phyloP scores from a whole-genome alignment of 2,329 filamentous ascomycete species.

The Exserohilum turcica region DNA sequence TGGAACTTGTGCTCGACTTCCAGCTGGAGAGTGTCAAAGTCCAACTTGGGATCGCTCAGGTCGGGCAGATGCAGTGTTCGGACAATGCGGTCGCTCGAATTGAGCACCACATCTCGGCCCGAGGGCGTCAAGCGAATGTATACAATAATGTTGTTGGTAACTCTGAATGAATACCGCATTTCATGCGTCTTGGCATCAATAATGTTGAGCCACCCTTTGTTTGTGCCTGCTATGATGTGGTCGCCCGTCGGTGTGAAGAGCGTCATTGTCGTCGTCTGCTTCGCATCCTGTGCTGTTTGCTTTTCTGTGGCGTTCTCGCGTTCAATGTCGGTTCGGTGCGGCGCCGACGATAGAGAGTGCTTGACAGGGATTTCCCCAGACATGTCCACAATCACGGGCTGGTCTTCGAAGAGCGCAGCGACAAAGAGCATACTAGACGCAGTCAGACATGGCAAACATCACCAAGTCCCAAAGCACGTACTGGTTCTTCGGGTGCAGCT shows the following conservation, averaged over 20 bases:
- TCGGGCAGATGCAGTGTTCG: slow-evolving; percentile 90
- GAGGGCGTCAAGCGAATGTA: slow-evolving; percentile 83
- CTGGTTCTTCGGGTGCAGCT: slow-evolving; percentile 91
- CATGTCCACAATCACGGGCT: slow-evolving; percentile 85
- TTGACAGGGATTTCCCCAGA: slow-evolving; percentile 72
- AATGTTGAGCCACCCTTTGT: slow-evolving; percentile 94
- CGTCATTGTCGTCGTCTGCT: slow-evolving; percentile 91
- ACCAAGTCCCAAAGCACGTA: slow-evolving; percentile 51
- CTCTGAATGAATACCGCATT: slow-evolving; percentile 86
- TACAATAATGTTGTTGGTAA: slow-evolving; percentile 86
- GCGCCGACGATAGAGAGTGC: slow-evolving; percentile 78
- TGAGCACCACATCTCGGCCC: slow-evolving; percentile 85
- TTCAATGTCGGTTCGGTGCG: slow-evolving; percentile 73
- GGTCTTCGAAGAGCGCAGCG: slow-evolving; percentile 90
- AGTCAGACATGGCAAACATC: slow-evolving; percentile 9
- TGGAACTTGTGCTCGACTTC: slow-evolving; percentile 98
- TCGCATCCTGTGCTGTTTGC: slow-evolving; percentile 87
- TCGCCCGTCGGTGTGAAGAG: slow-evolving; percentile 85
- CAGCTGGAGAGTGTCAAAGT: slow-evolving; percentile 83
- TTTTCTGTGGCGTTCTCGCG: slow-evolving; percentile 79
- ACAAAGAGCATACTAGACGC: slow-evolving; percentile 75
- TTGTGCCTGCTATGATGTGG: slow-evolving; percentile 90
- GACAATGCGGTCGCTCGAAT: slow-evolving; percentile 93
- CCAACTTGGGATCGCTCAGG: slow-evolving; percentile 65
- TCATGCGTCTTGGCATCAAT: slow-evolving; percentile 81